Conservation (phyloP, 2,329 filamentous ascomycete species). For the Neurospora sp. region DNA sequence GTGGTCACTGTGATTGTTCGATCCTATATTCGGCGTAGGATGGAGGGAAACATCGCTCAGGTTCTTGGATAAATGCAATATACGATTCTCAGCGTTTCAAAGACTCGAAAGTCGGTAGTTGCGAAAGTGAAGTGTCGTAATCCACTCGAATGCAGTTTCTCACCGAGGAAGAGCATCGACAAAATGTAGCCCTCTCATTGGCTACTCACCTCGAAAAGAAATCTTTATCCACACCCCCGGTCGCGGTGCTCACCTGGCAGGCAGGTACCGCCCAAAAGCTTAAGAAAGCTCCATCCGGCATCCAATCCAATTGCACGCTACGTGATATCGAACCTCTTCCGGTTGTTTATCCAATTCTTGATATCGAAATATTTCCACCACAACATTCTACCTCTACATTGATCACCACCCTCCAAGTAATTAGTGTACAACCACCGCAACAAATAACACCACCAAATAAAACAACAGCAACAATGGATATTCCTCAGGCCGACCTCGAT, state of each 20-base stretch:
- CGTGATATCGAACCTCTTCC: neutral
- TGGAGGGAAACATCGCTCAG: neutral
- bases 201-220: neutral
- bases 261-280: neutral
- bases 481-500: constrained; percentile 54
- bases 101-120: neutral
- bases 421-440: neutral
- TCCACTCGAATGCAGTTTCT: neutral
- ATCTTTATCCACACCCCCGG: neutral
- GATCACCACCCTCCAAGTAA: neutral
- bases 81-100: neutral
- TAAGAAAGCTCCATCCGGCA: neutral
- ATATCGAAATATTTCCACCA: constrained; percentile 1
- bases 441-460: neutral
- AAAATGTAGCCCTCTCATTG: neutral
- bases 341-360: neutral
- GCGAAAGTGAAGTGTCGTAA: neutral
- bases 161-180: neutral
- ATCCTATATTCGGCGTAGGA: neutral
- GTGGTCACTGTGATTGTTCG: neutral
- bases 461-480: constrained; percentile 10
- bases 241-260: neutral
- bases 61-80: neutral
- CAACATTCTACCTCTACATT: neutral
- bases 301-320: neutral